Evolutionary conservation across 1,284 basidiomycete genomes (phyloP).

Genomic region (Moniliophthora roreri): DNA sequence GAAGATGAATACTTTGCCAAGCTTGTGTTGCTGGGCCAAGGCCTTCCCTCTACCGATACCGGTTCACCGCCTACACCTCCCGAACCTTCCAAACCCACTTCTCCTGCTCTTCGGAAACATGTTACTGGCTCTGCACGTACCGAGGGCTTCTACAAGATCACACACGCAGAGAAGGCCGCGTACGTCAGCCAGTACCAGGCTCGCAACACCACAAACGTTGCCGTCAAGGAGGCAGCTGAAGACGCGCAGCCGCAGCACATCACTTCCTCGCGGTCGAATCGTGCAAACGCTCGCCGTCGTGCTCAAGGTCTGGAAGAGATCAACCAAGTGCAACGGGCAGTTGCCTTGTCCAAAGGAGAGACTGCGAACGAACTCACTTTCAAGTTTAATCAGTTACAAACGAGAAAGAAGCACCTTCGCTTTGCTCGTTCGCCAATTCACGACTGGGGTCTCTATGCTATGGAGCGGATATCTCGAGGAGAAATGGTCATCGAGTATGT

Average conservation of each 20-base stretch:
- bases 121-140: conserved; percentile 84
- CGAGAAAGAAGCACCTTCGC: conserved; percentile 95
- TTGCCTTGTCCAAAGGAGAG: conserved; percentile 74
- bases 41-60: conserved; percentile 15
- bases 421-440: conserved; percentile 97
- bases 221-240: conserved; percentile 31
- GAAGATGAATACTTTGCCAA: conserved; percentile 90
- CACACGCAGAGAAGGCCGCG: conserved; percentile 87
- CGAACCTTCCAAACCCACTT: conserved; percentile 19
- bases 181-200: conserved; percentile 82
- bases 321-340: conserved; percentile 77
- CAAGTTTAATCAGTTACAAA: conserved; percentile 98
- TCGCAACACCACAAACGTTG: conserved; percentile 43
- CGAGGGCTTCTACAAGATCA: conserved; percentile 94
- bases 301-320: conserved; percentile 96
- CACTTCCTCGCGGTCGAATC: conserved; percentile 86
- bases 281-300: conserved; percentile 91
- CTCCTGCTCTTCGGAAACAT: conserved; percentile 62
- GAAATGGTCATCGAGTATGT: conserved; percentile 99
- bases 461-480: conserved; percentile 90
- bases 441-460: conserved; percentile 96
- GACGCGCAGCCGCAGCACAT: conserved; percentile 54
- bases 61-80: conserved; percentile 15
- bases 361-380: conserved; percentile 61
- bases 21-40: conserved; percentile 48